Percentiles rank a stretch among this genome's conserved stretches.
These are phyloP conservation scores for Aspergillus flavus DNA, from an alignment of 2,329 filamentous ascomycete species.

Conservation along the genomic window DNA sequence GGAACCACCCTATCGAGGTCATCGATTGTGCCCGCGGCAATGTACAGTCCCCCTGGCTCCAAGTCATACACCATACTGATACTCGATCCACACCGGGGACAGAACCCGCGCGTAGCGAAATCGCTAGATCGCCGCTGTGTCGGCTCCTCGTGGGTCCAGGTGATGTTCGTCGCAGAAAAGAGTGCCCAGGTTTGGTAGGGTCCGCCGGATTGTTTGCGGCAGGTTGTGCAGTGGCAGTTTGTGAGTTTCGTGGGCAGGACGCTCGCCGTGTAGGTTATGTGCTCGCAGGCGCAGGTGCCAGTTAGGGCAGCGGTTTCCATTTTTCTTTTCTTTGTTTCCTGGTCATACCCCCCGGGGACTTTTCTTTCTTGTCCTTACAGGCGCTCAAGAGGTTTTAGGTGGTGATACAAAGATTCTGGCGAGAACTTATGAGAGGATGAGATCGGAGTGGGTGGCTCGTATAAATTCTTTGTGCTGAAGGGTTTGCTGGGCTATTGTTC, in stretches of 20 bases:
- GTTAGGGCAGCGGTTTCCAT: not conserved
- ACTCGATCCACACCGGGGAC: constrained; percentile 50
- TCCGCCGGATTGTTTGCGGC: constrained; percentile 52
- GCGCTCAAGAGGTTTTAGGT: no score
- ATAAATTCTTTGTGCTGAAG: not conserved
- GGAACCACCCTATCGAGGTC: not conserved
- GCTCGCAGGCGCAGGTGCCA: constrained; percentile 49
- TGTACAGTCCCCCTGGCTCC: constrained; percentile 9
- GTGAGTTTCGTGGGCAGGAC: constrained; percentile 38
- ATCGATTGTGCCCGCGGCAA: constrained; percentile 1
- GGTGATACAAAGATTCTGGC: not conserved
- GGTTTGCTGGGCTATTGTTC: not conserved
- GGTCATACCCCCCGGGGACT: not conserved
- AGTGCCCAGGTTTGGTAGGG: constrained; percentile 48
- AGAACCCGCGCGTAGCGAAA: constrained; percentile 48
- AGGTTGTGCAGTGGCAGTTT: constrained; percentile 48
- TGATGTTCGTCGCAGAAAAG: constrained; percentile 40
- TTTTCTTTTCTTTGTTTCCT: not conserved
- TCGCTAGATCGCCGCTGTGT: constrained; percentile 41
- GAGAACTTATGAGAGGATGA: not conserved
- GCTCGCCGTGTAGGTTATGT: constrained; percentile 46
- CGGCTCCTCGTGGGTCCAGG: constrained; percentile 25
- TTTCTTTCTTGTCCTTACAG: not conserved
- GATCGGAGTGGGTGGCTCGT: not conserved
- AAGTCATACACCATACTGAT: constrained; percentile 42